Evolutionary conservation across 2,329 filamentous ascomycete species (phyloP).

Genomic region (Penicillium frequentans): DNA sequence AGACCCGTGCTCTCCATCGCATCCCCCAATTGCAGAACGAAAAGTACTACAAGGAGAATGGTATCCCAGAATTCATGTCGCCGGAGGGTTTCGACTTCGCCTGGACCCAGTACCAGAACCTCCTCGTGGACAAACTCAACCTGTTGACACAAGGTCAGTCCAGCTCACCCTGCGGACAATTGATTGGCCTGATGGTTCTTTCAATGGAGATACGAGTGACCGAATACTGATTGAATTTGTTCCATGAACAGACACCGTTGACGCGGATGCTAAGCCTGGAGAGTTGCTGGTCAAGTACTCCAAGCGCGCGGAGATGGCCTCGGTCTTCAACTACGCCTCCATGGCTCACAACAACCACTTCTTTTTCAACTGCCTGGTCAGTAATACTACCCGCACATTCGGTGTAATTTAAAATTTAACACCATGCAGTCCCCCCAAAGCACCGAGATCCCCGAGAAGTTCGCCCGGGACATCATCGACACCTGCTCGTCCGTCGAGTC

Average conservation of each 20-base stretch:
- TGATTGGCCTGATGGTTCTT: neutral
- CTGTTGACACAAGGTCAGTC: constrained; percentile 64
- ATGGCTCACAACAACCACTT: constrained; percentile 88
- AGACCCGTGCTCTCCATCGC: constrained; percentile 42
- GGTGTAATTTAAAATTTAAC: neutral
- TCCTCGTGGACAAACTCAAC: constrained; percentile 76
- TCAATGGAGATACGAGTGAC: neutral
- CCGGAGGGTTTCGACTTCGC: constrained; percentile 69
- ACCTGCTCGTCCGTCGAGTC: constrained; percentile 83
- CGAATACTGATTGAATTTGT: neutral
- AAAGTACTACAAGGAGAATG: constrained; percentile 47
- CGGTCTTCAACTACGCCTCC: constrained; percentile 92
- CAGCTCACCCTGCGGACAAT: constrained; percentile 21
- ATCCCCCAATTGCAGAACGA: constrained; percentile 53
- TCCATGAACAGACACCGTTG: constrained; percentile 57
- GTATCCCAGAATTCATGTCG: constrained; percentile 71
- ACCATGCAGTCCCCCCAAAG: constrained; percentile 39
- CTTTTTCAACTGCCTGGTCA: constrained; percentile 50
- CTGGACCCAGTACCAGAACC: constrained; percentile 78
- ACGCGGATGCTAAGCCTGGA: constrained; percentile 62
- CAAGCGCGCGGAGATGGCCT: constrained; percentile 73
- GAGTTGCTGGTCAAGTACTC: constrained; percentile 72
- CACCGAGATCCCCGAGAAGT: constrained; percentile 55
- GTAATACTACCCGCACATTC: constrained; percentile 6
- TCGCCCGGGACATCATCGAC: constrained; percentile 61